Percentiles rank a stretch among this genome's conserved stretches.
These are phyloP conservation scores for Tricholoma bakamatsutake DNA, from an alignment of 768 basidiomycete species.

Conservation along the genomic window DNA sequence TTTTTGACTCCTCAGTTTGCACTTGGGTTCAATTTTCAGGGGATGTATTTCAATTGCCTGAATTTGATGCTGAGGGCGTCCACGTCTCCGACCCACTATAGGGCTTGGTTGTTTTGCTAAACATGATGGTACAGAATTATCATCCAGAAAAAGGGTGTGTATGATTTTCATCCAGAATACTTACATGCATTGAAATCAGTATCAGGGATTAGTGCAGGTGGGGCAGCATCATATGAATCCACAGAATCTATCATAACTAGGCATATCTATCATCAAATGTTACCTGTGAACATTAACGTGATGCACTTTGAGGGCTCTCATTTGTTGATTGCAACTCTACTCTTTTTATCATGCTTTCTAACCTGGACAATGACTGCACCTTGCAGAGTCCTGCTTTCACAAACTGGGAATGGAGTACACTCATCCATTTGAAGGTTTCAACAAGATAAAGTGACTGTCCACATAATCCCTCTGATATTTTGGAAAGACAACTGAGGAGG, in stretches of 20 bases:
- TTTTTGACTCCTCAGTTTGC: neutral
- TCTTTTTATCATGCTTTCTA: no score
- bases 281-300: neutral
- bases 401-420: no score
- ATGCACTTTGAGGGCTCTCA: no score
- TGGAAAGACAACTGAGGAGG: no score
- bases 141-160: no score
- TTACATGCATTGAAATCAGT: neutral
- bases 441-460: neutral
- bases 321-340: no score
- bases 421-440: neutral
- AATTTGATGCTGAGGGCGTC: neutral
- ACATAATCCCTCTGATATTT: constrained; percentile 7
- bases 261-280: neutral
- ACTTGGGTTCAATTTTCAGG: neutral
- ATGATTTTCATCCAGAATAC: neutral
- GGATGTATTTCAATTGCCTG: neutral
- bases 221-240: neutral
- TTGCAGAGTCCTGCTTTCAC: no score
- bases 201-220: neutral
- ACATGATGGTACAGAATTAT: no score
- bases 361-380: no score
- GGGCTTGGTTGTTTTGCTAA: neutral
- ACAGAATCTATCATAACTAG: neutral
- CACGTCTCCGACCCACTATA: neutral